A percentile compares a stretch with the other conserved stretches of the same genome.
Evolutionary conservation across 768 basidiomycete genomes (phyloP).

Genomic region (Podaxis sp.): DNA sequence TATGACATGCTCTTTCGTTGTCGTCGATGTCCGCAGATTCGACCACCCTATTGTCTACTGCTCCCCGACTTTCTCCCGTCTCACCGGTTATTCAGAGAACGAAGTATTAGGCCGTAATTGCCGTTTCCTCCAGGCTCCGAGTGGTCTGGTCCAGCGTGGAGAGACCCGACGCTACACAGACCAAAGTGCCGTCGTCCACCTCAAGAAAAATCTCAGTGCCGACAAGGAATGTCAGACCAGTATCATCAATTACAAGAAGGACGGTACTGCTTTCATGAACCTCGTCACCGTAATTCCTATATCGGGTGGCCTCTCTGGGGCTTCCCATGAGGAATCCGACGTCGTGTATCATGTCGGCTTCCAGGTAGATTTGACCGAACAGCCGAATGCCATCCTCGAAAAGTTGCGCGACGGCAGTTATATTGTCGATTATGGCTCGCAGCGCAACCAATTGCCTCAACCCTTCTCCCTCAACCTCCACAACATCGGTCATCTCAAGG

Average conservation of each 20-base stretch:
- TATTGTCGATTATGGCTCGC: conserved; percentile 51
- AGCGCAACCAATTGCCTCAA: not conserved
- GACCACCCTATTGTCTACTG: conserved; percentile 92
- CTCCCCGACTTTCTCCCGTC: conserved; percentile 72
- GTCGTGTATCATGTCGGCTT: conserved; percentile 90
- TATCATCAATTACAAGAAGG: conserved; percentile 85
- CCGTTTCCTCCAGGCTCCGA: conserved; percentile 84
- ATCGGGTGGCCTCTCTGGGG: conserved; percentile 49
- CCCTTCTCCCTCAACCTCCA: conserved; percentile 7
- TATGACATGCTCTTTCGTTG: conserved; percentile 86
- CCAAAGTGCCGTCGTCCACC: conserved; percentile 53
- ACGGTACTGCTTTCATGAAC: conserved; percentile 84
- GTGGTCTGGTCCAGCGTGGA: conserved; percentile 32
- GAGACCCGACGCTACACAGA: conserved; percentile 52
- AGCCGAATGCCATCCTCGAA: conserved; percentile 79
- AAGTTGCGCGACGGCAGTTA: conserved; percentile 78
- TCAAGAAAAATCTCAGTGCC: conserved; percentile 60
- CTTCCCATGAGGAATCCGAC: conserved; percentile 56
- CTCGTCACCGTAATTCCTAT: conserved; percentile 90
- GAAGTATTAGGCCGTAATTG: conserved; percentile 91
- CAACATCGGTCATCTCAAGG: conserved; percentile 11
- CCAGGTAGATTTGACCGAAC: conserved; percentile 88
- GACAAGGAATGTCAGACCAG: conserved; percentile 88
- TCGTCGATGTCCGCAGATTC: conserved; percentile 76
- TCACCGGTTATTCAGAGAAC: conserved; percentile 69